These are phyloP conservation scores for Coemansia sp. DNA, from an alignment of 192 early-diverging fungal species.

Conservation along the genomic window DNA sequence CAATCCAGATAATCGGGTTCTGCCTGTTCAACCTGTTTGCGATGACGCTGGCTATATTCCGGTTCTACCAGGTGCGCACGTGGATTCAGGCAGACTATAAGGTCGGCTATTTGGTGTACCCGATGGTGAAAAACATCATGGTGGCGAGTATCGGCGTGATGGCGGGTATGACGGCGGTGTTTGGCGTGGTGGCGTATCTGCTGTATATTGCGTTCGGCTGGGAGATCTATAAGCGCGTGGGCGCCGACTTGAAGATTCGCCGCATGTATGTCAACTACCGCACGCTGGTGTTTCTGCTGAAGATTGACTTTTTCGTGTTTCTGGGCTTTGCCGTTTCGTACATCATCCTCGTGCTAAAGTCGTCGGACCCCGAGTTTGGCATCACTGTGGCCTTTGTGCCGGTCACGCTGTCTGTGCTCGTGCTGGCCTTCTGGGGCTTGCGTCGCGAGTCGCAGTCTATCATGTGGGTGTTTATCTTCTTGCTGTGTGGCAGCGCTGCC, in stretches of 20 bases:
- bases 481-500: conserved; percentile 41
- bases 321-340: conserved; percentile 55
- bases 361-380: conserved; percentile 50
- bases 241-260: conserved; percentile 55
- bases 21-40: conserved; percentile 48
- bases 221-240: conserved; percentile 58
- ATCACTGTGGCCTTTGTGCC: conserved; percentile 51
- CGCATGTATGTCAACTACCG: conserved; percentile 57
- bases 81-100: conserved; percentile 29
- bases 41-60: conserved; percentile 50
- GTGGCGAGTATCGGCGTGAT: conserved; percentile 35
- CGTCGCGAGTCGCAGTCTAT: conserved; percentile 30
- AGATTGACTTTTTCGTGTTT: conserved; percentile 55
- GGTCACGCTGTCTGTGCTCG: conserved; percentile 40
- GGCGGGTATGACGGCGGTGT: conserved; percentile 33
- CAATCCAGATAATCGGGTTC: conserved; percentile 52
- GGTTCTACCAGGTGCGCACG: conserved; percentile 41
- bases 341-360: conserved; percentile 59
- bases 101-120: conserved; percentile 14
- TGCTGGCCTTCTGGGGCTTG: conserved; percentile 52
- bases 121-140: conserved; percentile 25
- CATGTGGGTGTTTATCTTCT: conserved; percentile 49
- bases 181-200: conserved; percentile 42
- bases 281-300: conserved; percentile 50
- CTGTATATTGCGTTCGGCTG: conserved; percentile 57